Percentiles rank a stretch among this genome's conserved stretches.
Evolutionary conservation across 2,329 filamentous ascomycete species (phyloP).

Genomic region (Ampelomyces quisqualis): DNA sequence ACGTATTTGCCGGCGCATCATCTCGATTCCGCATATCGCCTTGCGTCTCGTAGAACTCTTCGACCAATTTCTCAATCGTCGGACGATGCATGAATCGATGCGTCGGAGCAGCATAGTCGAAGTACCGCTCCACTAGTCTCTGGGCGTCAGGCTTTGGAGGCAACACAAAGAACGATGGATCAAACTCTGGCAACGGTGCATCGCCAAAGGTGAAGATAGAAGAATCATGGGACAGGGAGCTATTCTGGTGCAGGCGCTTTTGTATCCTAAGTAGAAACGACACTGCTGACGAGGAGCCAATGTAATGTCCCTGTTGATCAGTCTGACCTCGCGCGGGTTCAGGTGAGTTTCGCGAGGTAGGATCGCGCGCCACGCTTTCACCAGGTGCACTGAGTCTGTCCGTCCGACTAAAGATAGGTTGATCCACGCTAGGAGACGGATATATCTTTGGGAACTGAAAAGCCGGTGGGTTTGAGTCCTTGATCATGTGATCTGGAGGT

Average conservation of each 20-base stretch:
- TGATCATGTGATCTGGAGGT: constrained; percentile 9
- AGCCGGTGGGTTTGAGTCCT: constrained; percentile 15
- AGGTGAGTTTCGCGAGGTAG: constrained; percentile 47
- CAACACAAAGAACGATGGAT: constrained; percentile 48
- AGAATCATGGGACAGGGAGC: constrained; percentile 40
- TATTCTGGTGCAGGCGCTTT: constrained; percentile 49
- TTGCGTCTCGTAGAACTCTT: constrained; percentile 50
- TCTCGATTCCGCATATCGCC: constrained; percentile 45
- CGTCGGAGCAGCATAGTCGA: constrained; percentile 62
- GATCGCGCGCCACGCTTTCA: constrained; percentile 18
- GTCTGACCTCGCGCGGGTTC: constrained; percentile 47
- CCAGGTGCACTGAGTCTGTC: constrained; percentile 17
- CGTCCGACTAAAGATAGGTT: constrained; percentile 14
- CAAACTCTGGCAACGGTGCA: constrained; percentile 50
- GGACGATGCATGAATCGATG: constrained; percentile 60
- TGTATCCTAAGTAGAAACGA: constrained; percentile 55
- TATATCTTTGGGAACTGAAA: constrained; percentile 24
- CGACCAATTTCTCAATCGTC: constrained; percentile 50
- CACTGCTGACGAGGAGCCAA: constrained; percentile 51
- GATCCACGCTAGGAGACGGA: constrained; percentile 19
- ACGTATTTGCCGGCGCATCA: constrained; percentile 47
- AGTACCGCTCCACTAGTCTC: constrained; percentile 56
- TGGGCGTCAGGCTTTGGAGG: constrained; percentile 46
- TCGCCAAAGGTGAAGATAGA: constrained; percentile 56
- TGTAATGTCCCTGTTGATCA: constrained; percentile 52